Base-by-base conservation (phyloP, 176 grass and related monocot species). In the Pontederia crassipes region DNA sequence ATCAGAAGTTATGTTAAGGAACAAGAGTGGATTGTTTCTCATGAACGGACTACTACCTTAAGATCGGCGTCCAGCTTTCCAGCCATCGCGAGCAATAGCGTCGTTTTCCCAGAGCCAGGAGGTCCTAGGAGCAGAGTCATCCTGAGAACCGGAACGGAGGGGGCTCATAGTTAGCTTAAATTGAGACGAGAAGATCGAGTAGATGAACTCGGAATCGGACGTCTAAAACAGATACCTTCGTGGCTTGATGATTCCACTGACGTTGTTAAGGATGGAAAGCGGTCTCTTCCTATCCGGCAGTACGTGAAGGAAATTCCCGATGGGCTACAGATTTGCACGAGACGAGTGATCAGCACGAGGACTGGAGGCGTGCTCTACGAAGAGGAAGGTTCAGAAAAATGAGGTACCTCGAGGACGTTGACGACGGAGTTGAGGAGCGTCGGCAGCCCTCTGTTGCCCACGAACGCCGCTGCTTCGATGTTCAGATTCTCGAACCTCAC, bases 111-210 rank as follows among this genome's bases (percentile, higher is more conserved):
- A 2, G 93, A 97, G 8, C 84, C 93, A 1, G 93, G 93, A 4
- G 93, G 93, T 2, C 93, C 93, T 80, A 97, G 65, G 28, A 97
- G 76, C 52, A 97, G 76, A 49, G 93, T 88, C 93, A 97, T 83
- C 81, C 93, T 97, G 66, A 20, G 69, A 68, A 73, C 13, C 56
- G 45, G 50, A 67, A 51, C 4, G 11, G 62, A 65, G 49, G 46
- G 2, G 9, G 4, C 49, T 11, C 17, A 16, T 48, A 27, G 12
- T 49, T 14, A 18, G 1, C 32, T 63, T 55, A 18, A 29, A 28
- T 29, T 20, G 52, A 47, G 58, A 54, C 11, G 28, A 51, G 10
- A 46, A 52, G 54, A 28, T 72, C 8, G 18, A 64, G 14, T 14
- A 49, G 10, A 53, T 10, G 11, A 61, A 61, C n/a, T 45, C 1